A percentile compares a stretch with the other conserved stretches of the same genome.
These are phyloP conservation scores for Sporothrix pseudoabietina DNA, from an alignment of 2,329 filamentous ascomycete genomes.

Conservation along the genomic window DNA sequence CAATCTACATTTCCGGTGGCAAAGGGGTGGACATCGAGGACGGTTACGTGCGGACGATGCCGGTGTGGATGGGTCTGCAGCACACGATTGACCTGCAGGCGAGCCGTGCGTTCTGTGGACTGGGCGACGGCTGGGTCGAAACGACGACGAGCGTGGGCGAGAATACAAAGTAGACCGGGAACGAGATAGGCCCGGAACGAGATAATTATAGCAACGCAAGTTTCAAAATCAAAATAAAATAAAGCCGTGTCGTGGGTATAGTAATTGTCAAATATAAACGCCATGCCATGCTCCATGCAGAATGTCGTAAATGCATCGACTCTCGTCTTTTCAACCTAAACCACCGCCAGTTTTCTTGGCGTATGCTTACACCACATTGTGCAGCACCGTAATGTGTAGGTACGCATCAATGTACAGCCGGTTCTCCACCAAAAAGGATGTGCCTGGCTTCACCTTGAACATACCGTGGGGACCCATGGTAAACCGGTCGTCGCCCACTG, in stretches of 20 bases:
- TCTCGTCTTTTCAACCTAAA: too few species aligned
- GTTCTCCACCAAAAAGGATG: constrained; percentile 47
- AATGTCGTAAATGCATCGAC: background rate
- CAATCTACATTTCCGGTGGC: constrained; percentile 38
- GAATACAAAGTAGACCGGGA: background rate
- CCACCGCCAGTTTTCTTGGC: background rate
- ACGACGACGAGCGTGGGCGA: constrained; percentile 16
- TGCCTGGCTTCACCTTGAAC: constrained; percentile 48
- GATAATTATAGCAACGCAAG: background rate
- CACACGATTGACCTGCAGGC: constrained; percentile 35
- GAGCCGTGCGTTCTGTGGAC: constrained; percentile 17
- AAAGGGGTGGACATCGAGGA: constrained; percentile 39
- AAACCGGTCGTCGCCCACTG: constrained; percentile 43
- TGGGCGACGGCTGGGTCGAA: constrained; percentile 29
- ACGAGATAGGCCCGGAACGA: too few species aligned
- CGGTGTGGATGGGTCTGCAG: constrained; percentile 39
- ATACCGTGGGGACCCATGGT: constrained; percentile 49
- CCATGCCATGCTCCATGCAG: background rate
- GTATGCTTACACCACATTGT: too few species aligned
- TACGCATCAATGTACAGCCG: constrained; percentile 49
- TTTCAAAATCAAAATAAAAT: background rate
- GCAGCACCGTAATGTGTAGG: constrained; percentile 41
- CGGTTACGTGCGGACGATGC: constrained; percentile 35
- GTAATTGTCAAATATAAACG: background rate
- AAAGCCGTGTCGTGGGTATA: background rate